Evolutionary conservation across 75 land plant species (phyloP), one percentile per base, ranked within the genome.

Genomic region (Picea glauca): DNA sequence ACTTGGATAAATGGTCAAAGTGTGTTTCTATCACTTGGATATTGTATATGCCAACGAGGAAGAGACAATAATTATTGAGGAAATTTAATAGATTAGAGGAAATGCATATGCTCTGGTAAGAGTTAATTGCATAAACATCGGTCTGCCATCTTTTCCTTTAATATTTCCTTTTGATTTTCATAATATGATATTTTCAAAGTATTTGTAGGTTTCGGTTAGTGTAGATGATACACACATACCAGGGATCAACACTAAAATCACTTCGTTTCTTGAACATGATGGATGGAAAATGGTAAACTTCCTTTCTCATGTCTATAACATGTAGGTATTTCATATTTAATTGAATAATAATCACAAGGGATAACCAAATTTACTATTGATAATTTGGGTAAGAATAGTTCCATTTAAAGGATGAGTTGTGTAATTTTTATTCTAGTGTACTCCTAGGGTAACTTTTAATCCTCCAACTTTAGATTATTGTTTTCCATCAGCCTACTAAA

Each of bases 161-260:
- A 33, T 13, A 5, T 1, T 33, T 3, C 15, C 15, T 32, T 58
- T 26, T 60, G 13, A 5, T 7, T 18, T 77, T 38, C 3, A 26
- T 35, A 40, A 46, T 64, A n/a, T 38, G 50, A 18, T 63, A 1
- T 4, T 46, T 59, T 59, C 26, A 14, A 67, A 6, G 2, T 33
- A n/a, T 58, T 58, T 77, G 20, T 62, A 96, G 99, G 74, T 96
- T 85, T 98, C 99, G 14, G 84, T 96, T 18, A 84, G 98, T 31
- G 94, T 98, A 59, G 90, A 92, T 80, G 99, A 96, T 85, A 98
- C 92, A 14, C 94, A 92, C 81, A 96, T 96, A 74, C 95, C 98
- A 11, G 95, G 95, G 84, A 62, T 96, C 78, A 90, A 88, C 76
- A 96, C 99, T 61, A 96, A 96, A 73, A 96, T 96, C 57, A 85